A percentile compares a stretch with the other conserved stretches of the same genome.
Evolutionary conservation across 176 grass and related monocot genomes (phyloP).

Genomic region (Aegilops longissima): DNA sequence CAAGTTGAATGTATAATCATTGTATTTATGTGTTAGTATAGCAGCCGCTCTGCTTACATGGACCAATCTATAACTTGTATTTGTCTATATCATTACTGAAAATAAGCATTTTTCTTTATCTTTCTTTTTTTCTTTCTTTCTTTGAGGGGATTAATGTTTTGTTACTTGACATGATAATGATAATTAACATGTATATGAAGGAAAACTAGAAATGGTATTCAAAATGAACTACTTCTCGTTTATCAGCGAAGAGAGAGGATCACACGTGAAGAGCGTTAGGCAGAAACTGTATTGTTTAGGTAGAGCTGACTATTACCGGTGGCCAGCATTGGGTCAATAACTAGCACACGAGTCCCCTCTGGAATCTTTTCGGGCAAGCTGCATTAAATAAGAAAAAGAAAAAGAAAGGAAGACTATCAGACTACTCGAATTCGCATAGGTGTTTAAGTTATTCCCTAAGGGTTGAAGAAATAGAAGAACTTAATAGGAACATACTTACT

Average conservation of each 20-base stretch:
- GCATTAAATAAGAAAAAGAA: slow-evolving; percentile 31
- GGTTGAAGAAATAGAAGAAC: slow-evolving; percentile 7
- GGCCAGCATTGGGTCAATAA: slow-evolving; percentile 96
- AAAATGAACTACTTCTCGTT: background rate
- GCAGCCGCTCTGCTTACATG: slow-evolving; percentile 5
- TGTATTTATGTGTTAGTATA: slow-evolving; percentile 14
- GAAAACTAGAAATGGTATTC: background rate
- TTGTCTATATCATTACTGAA: background rate
- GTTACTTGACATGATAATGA: slow-evolving; percentile 25
- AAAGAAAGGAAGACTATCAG: background rate
- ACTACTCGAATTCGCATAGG: background rate
- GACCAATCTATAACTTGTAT: slow-evolving; percentile 2
- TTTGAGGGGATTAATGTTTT: background rate
- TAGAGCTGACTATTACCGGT: slow-evolving; percentile 58
- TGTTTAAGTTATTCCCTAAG: background rate
- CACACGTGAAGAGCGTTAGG: background rate
- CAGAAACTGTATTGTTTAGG: slow-evolving; percentile 5
- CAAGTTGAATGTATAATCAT: slow-evolving; percentile 9
- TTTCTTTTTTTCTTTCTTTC: too few species aligned
- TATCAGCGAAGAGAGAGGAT: background rate
- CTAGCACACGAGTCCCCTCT: slow-evolving; percentile 71
- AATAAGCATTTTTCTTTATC: background rate
- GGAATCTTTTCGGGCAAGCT: slow-evolving; percentile 89
- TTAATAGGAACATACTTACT: background rate
- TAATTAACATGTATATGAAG: background rate